Conservation (phyloP, 73 alveolate species). For the Symbiodinium natans region DNA sequence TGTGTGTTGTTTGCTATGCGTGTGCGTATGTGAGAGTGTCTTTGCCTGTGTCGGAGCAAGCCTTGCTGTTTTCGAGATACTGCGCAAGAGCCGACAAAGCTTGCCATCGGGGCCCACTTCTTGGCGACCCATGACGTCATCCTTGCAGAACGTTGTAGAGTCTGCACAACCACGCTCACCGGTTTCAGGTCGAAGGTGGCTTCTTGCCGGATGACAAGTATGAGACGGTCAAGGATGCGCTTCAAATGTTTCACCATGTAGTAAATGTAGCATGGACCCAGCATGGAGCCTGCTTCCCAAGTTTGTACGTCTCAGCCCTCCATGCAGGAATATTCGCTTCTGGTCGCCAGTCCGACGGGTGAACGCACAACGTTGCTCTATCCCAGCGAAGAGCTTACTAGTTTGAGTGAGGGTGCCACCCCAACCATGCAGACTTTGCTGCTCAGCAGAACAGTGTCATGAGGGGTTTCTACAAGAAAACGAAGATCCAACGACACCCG, state of each 20-base stretch:
- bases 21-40: neutral
- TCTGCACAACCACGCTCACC: neutral
- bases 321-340: conserved; percentile 55
- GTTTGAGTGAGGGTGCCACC: neutral
- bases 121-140: neutral
- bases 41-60: neutral
- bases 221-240: conserved; percentile 38
- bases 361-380: conserved; percentile 64
- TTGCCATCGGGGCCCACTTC: conserved; percentile 51
- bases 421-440: neutral
- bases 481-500: neutral
- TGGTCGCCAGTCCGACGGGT: conserved; percentile 30
- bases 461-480: neutral
- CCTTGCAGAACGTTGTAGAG: neutral
- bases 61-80: neutral
- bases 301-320: neutral
- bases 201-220: conserved; percentile 75
- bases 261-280: neutral
- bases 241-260: neutral
- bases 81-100: conserved; percentile 58
- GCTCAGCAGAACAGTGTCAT: neutral
- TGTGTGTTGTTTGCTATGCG: neutral
- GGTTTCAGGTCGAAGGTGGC: conserved; percentile 82
- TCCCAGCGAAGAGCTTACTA: conserved; percentile 20
- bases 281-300: neutral